Evolutionary conservation across 2,329 filamentous ascomycete species (phyloP).

Genomic region (Fusarium foetens): DNA sequence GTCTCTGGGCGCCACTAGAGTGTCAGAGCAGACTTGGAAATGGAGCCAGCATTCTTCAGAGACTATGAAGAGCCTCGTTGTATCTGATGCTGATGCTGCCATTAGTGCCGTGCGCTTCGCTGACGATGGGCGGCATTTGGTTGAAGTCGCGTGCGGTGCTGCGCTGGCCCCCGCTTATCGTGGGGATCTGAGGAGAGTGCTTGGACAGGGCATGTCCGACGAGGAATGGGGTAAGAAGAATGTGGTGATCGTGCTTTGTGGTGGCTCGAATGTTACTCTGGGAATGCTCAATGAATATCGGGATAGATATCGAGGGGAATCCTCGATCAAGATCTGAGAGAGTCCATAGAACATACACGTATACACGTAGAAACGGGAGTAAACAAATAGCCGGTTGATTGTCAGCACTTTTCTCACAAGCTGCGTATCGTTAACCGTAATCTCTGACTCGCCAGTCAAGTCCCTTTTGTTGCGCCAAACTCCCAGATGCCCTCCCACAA

Average conservation of each 20-base stretch:
- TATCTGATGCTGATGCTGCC: conserved; percentile 74
- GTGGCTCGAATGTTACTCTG: conserved; percentile 74
- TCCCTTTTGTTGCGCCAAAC: conserved; percentile 24
- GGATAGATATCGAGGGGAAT: conserved; percentile 53
- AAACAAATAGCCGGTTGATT: neutral
- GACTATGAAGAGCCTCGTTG: conserved; percentile 49
- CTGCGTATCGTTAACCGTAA: neutral
- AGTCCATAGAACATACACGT: neutral
- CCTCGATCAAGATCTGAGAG: conserved; percentile 46
- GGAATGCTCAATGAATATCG: conserved; percentile 69
- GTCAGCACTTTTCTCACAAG: neutral
- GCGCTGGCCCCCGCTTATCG: conserved; percentile 76
- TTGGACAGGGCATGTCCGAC: conserved; percentile 64
- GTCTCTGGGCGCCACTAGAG: conserved; percentile 77
- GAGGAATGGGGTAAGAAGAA: conserved; percentile 73
- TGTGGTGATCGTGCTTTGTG: conserved; percentile 87
- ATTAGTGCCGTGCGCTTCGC: conserved; percentile 80
- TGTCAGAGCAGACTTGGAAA: conserved; percentile 74
- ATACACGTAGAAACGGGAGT: neutral
- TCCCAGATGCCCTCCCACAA: conserved; percentile 9
- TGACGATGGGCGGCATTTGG: conserved; percentile 82
- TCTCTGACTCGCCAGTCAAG: neutral
- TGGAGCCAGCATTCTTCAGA: conserved; percentile 62
- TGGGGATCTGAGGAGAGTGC: conserved; percentile 67
- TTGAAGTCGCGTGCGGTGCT: conserved; percentile 88